A percentile compares a stretch with the other conserved stretches of the same genome.
These are phyloP conservation scores for Ehretia macrophylla DNA, from an alignment of 257 asterid genomes.

Conservation along the genomic window DNA sequence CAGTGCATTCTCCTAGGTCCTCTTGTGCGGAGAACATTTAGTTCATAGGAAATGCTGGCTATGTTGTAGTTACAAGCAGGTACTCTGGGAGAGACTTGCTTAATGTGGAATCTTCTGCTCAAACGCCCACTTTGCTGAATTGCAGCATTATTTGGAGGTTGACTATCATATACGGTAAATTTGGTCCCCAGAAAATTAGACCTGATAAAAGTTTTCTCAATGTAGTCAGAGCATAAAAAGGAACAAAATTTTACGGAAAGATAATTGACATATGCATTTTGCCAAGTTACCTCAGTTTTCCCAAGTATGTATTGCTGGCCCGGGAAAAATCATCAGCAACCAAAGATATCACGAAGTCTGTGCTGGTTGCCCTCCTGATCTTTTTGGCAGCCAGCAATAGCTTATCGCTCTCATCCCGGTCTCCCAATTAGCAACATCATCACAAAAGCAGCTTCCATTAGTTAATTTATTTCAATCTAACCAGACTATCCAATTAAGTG, in stretches of 20 bases:
- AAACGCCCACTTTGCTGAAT: conserved; percentile 34
- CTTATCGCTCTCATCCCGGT: conserved; percentile 70
- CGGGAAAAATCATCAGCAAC: conserved; percentile 82
- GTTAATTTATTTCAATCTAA: not conserved
- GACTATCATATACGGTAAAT: conserved; percentile 80
- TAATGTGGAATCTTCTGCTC: conserved; percentile 64
- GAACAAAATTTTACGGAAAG: not conserved
- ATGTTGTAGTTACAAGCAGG: conserved; percentile 63
- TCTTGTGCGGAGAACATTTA: conserved; percentile 86
- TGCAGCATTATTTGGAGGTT: conserved; percentile 50
- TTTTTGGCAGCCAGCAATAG: conserved; percentile 74
- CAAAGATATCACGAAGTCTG: conserved; percentile 76
- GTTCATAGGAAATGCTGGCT: conserved; percentile 67
- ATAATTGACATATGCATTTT: not conserved
- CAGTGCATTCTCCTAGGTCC: conserved; percentile 93
- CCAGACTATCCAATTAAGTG: not conserved
- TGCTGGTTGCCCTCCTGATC: conserved; percentile 79
- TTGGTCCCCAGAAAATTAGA: conserved; percentile 92
- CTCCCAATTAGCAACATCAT: conserved; percentile 42
- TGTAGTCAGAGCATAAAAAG: conserved; percentile 3
- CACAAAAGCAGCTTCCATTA: conserved; percentile 3
- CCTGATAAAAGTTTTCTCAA: conserved; percentile 38
- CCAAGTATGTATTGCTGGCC: conserved; percentile 84
- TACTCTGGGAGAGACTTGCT: conserved; percentile 75
- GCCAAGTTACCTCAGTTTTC: conserved; percentile 62